These are phyloP conservation scores for Colletotrichum sp. DNA, from an alignment of 2,329 filamentous ascomycete species.

Conservation along the genomic window DNA sequence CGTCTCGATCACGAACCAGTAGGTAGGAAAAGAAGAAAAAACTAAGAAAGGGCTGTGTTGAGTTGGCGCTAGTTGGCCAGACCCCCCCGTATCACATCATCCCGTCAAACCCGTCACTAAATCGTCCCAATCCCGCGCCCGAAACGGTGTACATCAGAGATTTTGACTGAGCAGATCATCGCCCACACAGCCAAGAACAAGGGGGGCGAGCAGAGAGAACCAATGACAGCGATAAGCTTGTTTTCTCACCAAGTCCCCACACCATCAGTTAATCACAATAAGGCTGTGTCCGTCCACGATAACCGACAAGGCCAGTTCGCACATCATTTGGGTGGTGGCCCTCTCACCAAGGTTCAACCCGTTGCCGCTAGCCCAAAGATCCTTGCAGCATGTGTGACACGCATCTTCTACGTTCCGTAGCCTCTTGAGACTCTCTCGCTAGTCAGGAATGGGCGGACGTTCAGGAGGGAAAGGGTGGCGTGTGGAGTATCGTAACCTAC, in stretches of 20 bases:
- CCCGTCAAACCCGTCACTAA: background rate
- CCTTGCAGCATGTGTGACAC: background rate
- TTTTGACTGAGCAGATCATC: background rate
- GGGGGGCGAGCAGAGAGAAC: background rate
- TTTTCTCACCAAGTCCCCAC: background rate
- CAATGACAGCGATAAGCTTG: background rate
- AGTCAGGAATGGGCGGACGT: background rate
- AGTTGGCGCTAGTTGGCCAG: background rate
- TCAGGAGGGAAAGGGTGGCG: background rate
- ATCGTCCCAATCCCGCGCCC: background rate
- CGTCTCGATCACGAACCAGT: background rate
- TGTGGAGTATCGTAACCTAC: background rate
- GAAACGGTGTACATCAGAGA: constrained; percentile 15
- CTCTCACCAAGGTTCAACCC: background rate
- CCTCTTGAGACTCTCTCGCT: background rate
- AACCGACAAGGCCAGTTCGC: background rate
- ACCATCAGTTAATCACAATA: background rate
- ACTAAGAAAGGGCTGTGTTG: constrained; percentile 7
- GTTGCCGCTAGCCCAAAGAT: background rate
- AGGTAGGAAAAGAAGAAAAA: background rate
- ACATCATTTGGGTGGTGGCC: background rate
- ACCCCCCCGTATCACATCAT: background rate
- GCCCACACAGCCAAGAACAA: background rate
- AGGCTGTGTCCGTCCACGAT: background rate
- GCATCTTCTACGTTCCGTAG: background rate